phyloP scores from a whole-genome alignment of 1,284 basidiomycete species.

The Megacollybia platyphylla region DNA sequence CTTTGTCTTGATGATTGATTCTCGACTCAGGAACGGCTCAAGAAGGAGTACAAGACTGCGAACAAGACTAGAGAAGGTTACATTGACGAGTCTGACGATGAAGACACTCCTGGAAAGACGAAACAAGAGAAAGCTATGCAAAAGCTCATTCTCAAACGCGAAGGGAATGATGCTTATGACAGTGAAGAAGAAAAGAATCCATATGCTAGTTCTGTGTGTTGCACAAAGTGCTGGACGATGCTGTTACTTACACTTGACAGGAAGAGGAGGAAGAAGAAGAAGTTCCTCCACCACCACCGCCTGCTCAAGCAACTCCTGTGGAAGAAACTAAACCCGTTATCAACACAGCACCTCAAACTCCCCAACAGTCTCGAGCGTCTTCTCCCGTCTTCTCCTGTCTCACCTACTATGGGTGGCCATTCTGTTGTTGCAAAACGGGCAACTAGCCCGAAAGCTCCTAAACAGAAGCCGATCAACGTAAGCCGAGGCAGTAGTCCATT shows the following conservation, averaged over 20 bases:
- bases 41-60: conserved; percentile 67
- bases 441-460: conserved; percentile 61
- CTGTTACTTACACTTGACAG: conserved; percentile 16
- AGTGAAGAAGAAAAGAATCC: conserved; percentile 73
- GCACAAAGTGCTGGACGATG: background rate
- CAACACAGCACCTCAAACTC: conserved; percentile 10
- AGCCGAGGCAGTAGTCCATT: conserved; percentile 49
- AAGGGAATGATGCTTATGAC: conserved; percentile 68
- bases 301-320: conserved; percentile 27
- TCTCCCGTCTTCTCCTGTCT: conserved; percentile 54
- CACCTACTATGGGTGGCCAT: conserved; percentile 48
- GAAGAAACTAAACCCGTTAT: conserved; percentile 22
- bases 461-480: conserved; percentile 30
- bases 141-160: conserved; percentile 62
- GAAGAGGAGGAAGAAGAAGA: conserved; percentile 63
- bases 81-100: conserved; percentile 52
- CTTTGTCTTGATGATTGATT: background rate
- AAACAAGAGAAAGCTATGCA: conserved; percentile 67
- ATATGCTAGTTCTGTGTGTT: conserved; percentile 61
- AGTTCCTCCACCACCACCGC: conserved; percentile 29
- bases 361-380: conserved; percentile 33
- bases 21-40: conserved; percentile 58
- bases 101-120: conserved; percentile 40
- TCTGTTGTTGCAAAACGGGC: conserved; percentile 73
- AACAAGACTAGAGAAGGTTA: conserved; percentile 62